Evolutionary conservation across 2,329 filamentous ascomycete genomes (phyloP).

Genomic region (Chrysoporthe puriensis): DNA sequence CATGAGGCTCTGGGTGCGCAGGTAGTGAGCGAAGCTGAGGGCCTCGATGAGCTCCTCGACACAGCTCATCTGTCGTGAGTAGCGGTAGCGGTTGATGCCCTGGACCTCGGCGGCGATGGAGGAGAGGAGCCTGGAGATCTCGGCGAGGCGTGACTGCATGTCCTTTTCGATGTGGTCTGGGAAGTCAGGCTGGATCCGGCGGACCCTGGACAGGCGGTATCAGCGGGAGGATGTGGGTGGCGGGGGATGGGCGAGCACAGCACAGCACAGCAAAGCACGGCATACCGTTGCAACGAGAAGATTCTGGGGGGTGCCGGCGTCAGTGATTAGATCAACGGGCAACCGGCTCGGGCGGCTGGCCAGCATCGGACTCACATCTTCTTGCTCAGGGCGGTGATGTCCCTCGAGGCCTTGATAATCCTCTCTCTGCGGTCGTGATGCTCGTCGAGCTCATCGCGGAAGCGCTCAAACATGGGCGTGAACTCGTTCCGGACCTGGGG

Average conservation of each 20-base stretch:
- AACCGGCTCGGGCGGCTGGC: neutral
- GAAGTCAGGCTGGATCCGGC: slow-evolving; percentile 63
- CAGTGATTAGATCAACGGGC: neutral
- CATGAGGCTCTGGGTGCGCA: slow-evolving; percentile 76
- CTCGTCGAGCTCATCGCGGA: slow-evolving; percentile 87
- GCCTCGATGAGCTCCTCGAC: slow-evolving; percentile 96
- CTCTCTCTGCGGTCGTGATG: slow-evolving; percentile 92
- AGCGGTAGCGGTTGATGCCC: slow-evolving; percentile 80
- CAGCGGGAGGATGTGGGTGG: neutral
- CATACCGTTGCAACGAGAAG: slow-evolving; percentile 79
- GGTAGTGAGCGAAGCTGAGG: slow-evolving; percentile 84
- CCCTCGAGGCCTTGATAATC: slow-evolving; percentile 86
- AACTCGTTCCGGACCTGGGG: slow-evolving; percentile 48
- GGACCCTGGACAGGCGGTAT: slow-evolving; percentile 55
- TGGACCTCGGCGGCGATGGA: slow-evolving; percentile 73
- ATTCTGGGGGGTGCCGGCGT: slow-evolving; percentile 59
- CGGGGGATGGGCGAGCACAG: neutral
- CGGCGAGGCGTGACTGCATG: slow-evolving; percentile 68
- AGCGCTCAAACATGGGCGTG: slow-evolving; percentile 80
- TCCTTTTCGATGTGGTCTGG: slow-evolving; percentile 72
- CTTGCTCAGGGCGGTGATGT: slow-evolving; percentile 93
- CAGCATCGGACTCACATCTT: slow-evolving; percentile 72
- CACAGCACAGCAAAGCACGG: slow-evolving; percentile 5
- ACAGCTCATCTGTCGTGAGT: slow-evolving; percentile 77
- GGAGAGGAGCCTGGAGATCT: slow-evolving; percentile 71